Percentiles rank a stretch among this genome's conserved stretches.
Conservation (phyloP, 805 yeast genomes). For the Isabelozyma heimii region DNA sequence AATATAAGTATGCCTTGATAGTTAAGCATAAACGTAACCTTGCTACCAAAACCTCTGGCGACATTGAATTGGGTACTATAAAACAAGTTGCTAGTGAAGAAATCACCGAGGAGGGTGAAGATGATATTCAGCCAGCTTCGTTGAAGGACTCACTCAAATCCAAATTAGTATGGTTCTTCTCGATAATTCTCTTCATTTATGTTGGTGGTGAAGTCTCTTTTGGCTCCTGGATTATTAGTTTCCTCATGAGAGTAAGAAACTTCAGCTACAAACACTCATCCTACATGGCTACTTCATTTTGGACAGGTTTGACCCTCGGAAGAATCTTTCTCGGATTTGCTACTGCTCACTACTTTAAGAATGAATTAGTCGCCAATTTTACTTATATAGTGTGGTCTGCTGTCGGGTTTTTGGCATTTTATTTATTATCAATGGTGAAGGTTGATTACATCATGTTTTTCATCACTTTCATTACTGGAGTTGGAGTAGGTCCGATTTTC, state of each 20-base stretch:
- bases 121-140: slow-evolving; percentile 11
- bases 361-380: slow-evolving; percentile 46
- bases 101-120: not conserved
- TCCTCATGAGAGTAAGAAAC: slow-evolving; percentile 38
- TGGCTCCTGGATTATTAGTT: slow-evolving; percentile 54
- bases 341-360: slow-evolving; percentile 46
- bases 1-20: slow-evolving; percentile 30
- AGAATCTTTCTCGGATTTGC: slow-evolving; percentile 50
- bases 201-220: slow-evolving; percentile 53
- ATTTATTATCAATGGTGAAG: slow-evolving; percentile 20
- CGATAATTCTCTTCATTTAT: slow-evolving; percentile 44
- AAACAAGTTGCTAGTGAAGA: slow-evolving; percentile 11
- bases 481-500: slow-evolving; percentile 52
- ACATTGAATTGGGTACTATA: slow-evolving; percentile 1
- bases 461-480: slow-evolving; percentile 42
- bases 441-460: slow-evolving; percentile 31
- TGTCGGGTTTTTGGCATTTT: slow-evolving; percentile 26
- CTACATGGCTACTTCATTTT: slow-evolving; percentile 48
- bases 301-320: slow-evolving; percentile 52
- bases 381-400: slow-evolving; percentile 33
- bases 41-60: not conserved
- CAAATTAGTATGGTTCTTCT: slow-evolving; percentile 37
- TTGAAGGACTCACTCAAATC: slow-evolving; percentile 33
- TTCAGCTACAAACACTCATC: slow-evolving; percentile 38
- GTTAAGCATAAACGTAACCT: slow-evolving; percentile 5